Base-by-base conservation (phyloP, 2,329 filamentous ascomycete species). In the Stachybotrys elegans region DNA sequence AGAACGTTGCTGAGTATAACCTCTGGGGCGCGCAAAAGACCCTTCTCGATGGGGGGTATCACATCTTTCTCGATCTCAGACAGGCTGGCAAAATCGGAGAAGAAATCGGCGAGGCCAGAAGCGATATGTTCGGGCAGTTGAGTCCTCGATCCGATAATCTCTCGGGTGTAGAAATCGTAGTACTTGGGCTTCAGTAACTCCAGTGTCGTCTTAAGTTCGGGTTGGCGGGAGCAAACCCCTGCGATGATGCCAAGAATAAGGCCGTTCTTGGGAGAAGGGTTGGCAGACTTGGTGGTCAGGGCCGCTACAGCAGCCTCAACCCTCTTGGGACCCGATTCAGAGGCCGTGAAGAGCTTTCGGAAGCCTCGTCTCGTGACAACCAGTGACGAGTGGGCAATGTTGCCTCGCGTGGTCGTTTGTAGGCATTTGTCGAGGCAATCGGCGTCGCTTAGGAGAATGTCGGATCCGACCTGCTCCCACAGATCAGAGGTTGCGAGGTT, bases 1-100 rank as follows among this genome's bases (percentile, higher is more conserved):
- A 97, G 69, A 20, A 96, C 74, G 50, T 89, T 86, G 54, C 85
- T 83, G 22, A 97, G 72, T 13, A 95, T 82, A 35, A 96, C 84
- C 66, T 98, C 93, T 1, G 93, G 94, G 7, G 92, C 85, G 60
- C 94, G 80, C 37, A 98, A 69, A 44, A 98, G 75, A 6, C 87
- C 84, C 67, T 95, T 96, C 59, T 98, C 93, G 13, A 97, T 71
- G 0, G 89, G 73, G 8, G 91, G 88, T 20, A 94, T 73, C 23
- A 97, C 59, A 35, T 92, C 81, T 50, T 80, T 84, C 43, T 81
- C 78, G 22, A 97, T 62, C 51, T 96, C 90, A 20, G 90, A 83
- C 14, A 79, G 60, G 0, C 79, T 84, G 29, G 86, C 74, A 59
- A 92, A 97, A 23, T 75, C 77, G 14, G 70, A 65, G 62, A 96